Evolutionary conservation across 305 asterid genomes (phyloP).

Genomic region (Monarda citriodora): DNA sequence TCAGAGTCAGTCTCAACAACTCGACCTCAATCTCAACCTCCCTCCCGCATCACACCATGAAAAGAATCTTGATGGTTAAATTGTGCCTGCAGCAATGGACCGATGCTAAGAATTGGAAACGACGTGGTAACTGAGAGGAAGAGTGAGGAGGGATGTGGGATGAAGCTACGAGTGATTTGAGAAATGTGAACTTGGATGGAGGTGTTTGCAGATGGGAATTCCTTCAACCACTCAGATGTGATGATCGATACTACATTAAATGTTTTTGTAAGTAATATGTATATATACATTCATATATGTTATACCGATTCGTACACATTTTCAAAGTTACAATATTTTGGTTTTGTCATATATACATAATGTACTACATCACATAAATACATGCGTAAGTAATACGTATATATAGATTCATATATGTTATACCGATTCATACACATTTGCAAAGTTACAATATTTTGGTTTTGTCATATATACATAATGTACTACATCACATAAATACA

Average conservation of each 20-base stretch:
- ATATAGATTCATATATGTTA: conserved; percentile 11
- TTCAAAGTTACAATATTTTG: background rate
- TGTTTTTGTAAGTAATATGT: conserved; percentile 13
- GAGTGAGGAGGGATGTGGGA: conserved; percentile 25
- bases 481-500: conserved; percentile 1
- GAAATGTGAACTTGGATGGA: conserved; percentile 56
- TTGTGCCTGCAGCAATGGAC: conserved; percentile 37
- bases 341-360: background rate
- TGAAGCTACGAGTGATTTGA: conserved; percentile 47
- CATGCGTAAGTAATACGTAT: conserved; percentile 18
- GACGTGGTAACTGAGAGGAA: background rate
- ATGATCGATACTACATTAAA: background rate
- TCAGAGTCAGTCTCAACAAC: conserved; percentile 7
- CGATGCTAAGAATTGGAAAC: background rate
- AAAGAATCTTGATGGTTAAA: conserved; percentile 10
- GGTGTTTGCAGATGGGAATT: conserved; percentile 84
- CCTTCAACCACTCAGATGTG: conserved; percentile 37
- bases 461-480: background rate
- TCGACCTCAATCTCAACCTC: conserved; percentile 52
- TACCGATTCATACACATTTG: conserved; percentile 2
- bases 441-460: background rate
- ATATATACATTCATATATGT: conserved; percentile 13
- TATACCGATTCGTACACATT: conserved; percentile 6
- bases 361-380: background rate
- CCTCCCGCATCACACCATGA: conserved; percentile 30